Base-by-base conservation (phyloP, 768 basidiomycete species). In the Hemileccinum rubropunctum region DNA sequence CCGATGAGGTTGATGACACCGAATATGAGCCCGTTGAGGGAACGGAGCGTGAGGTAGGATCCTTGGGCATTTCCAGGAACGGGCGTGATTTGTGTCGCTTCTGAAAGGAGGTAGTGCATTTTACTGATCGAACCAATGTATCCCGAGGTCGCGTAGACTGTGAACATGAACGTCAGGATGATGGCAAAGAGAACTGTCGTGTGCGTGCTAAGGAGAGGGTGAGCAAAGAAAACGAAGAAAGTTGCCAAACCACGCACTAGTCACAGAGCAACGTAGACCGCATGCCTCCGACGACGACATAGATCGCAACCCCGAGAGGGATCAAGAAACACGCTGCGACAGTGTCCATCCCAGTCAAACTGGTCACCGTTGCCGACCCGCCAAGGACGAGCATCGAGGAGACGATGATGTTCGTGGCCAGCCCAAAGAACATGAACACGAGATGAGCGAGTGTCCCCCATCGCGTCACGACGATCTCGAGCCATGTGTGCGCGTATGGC, bases 341-440 rank as follows among this genome's bases (percentile, higher is more conserved):
- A 14, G 91, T 95, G 63, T 73, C 81, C 88, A 95, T 95, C 0
- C 92, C 94, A 0, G 94, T 94, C 53, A 98, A 66, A 56, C 82
- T 82, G 0, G 84, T 85, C 38, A 98, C 93, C 1, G 94, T 95
- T 0, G 94, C 94, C 0, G 88, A 86, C 3, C 87, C 86, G 6
- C 88, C 89, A 10, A 89, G 77, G 53, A 86, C 82, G 23, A 86
- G 73, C 86, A 88, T 90, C 11, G 85, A 88, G 42, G 88, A 90
- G n/a, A 94, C 92, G 60, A 95, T 89, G 48, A 95, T 76, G 66
- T 95, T 95, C 30, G 94, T 94, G 3, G 89, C 85, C 8, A 97
- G 73, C n/a, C 88, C 92, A 61, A 95, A 95, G 73, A 90, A 86
- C 76, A 95, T 83, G 75, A 95, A 95, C 7, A 91, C 73, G 3